phyloP scores from a whole-genome alignment of 2,329 filamentous ascomycete species.

The Cordyceps pruinosa region DNA sequence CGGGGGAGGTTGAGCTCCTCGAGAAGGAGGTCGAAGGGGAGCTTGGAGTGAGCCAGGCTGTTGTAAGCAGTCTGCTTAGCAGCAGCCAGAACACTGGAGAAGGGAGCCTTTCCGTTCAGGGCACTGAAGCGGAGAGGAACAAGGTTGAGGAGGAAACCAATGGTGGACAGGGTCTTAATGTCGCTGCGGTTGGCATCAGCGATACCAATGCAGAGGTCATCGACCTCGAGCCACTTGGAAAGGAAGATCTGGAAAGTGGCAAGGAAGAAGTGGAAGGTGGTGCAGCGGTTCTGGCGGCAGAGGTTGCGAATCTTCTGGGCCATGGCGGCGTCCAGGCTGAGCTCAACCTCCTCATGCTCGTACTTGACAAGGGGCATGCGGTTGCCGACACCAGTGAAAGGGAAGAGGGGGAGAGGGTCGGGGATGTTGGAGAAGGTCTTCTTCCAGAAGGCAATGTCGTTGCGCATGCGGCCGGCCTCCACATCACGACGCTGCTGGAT shows the following conservation, averaged over 20 bases:
- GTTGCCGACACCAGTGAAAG: conserved; percentile 11
- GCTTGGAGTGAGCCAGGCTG: conserved; percentile 31
- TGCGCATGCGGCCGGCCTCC: conserved; percentile 15
- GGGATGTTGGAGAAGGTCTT: conserved; percentile 13
- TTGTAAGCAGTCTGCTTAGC: conserved; percentile 22
- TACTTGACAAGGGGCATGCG: conserved; percentile 13
- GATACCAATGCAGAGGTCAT: conserved; percentile 39
- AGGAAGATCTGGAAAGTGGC: conserved; percentile 31
- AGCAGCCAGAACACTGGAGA: conserved; percentile 17
- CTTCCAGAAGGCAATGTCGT: conserved; percentile 20
- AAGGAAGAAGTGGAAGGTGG: conserved; percentile 41
- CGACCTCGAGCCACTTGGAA: conserved; percentile 19
- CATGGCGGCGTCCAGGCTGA: conserved; percentile 12
- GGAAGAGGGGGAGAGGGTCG: conserved; percentile 15
- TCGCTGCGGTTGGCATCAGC: conserved; percentile 28
- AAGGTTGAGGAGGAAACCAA: conserved; percentile 39
- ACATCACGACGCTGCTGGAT: conserved; percentile 24
- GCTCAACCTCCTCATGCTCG: conserved; percentile 13
- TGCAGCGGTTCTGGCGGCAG: conserved; percentile 16
- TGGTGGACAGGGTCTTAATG: conserved; percentile 19
- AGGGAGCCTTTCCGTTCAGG: conserved; percentile 14
- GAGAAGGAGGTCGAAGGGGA: conserved; percentile 41
- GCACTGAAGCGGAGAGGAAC: conserved; percentile 34
- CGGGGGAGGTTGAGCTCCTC: conserved; percentile 33
- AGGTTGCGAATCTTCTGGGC: conserved; percentile 14